phyloP scores from a whole-genome alignment of 768 basidiomycete species.

The Floccularia luteovirens region DNA sequence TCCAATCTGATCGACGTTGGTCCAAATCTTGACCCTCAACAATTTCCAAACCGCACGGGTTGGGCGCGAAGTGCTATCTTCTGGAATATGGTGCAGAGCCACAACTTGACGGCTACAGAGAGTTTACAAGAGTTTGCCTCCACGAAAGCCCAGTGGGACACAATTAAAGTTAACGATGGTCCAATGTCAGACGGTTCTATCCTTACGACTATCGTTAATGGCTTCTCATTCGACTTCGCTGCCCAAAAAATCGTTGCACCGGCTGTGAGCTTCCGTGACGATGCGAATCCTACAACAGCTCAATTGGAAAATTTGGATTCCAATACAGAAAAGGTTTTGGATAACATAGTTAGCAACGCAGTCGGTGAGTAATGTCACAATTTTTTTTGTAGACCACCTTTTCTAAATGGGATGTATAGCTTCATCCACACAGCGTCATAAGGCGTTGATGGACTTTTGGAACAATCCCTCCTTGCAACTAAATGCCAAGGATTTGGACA shows the following conservation, averaged over 20 bases:
- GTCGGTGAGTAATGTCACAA: slow-evolving; percentile 31
- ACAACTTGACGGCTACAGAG: slow-evolving; percentile 28
- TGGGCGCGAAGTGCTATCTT: slow-evolving; percentile 57
- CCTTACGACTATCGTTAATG: slow-evolving; percentile 37
- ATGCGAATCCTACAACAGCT: slow-evolving; percentile 36
- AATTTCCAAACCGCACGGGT: slow-evolving; percentile 38
- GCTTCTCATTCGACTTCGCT: slow-evolving; percentile 55
- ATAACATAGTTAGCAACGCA: slow-evolving; percentile 56
- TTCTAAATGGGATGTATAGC: slow-evolving; percentile 26
- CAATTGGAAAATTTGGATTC: slow-evolving; percentile 37
- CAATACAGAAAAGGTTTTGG: slow-evolving; percentile 29
- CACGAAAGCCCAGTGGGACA: slow-evolving; percentile 41
- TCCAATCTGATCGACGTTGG: slow-evolving; percentile 48
- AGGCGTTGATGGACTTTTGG: slow-evolving; percentile 49
- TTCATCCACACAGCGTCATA: slow-evolving; percentile 43
- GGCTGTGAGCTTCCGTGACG: slow-evolving; percentile 31
- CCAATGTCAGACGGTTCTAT: slow-evolving; percentile 22
- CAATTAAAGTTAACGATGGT: slow-evolving; percentile 29
- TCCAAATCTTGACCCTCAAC: slow-evolving; percentile 27
- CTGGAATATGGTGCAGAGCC: slow-evolving; percentile 50
- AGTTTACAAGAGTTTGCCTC: slow-evolving; percentile 38
- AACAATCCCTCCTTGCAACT: slow-evolving; percentile 41
- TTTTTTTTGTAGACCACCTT: slow-evolving; percentile 1
- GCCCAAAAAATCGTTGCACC: slow-evolving; percentile 40
- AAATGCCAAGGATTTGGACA: slow-evolving; percentile 27